phyloP scores from a whole-genome alignment of 139 green algal species.

The Medakamo hakoo region DNA sequence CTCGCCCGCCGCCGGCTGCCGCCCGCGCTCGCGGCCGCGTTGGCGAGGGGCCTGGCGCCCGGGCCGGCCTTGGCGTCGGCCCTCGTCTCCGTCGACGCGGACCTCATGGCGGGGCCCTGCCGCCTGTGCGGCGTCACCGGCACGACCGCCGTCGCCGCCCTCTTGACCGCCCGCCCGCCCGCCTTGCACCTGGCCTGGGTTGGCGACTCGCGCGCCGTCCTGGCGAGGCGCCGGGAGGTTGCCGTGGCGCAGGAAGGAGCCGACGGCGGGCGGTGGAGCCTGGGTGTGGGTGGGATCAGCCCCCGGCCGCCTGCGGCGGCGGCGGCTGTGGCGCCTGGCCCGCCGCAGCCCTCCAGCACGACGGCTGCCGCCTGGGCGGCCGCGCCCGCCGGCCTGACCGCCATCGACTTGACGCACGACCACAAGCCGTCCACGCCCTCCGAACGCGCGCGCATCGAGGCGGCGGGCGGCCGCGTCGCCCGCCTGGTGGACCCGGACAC shows the following conservation, averaged over 20 bases:
- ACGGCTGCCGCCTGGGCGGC: not conserved
- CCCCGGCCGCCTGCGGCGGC: not conserved
- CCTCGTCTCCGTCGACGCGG: conserved; percentile 51
- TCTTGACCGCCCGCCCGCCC: conserved; percentile 24
- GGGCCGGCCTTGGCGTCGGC: conserved; percentile 1
- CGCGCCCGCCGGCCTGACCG: conserved; percentile 8
- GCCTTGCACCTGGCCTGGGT: conserved; percentile 66
- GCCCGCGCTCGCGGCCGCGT: not conserved
- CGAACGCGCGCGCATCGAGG: conserved; percentile 60
- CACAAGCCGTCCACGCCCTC: conserved; percentile 66
- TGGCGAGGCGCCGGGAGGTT: conserved; percentile 27
- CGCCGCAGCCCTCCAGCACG: not conserved
- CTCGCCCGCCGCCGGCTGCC: conserved; percentile 56
- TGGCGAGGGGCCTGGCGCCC: not conserved
- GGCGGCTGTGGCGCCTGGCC: too few species aligned
- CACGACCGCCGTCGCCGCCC: conserved; percentile 51
- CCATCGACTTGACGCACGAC: conserved; percentile 58
- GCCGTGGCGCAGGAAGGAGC: conserved; percentile 8
- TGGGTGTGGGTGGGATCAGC: not conserved
- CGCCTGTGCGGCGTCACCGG: conserved; percentile 67
- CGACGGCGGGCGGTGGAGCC: not conserved
- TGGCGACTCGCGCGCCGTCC: conserved; percentile 62
- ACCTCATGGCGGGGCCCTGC: conserved; percentile 17
- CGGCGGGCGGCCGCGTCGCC: conserved; percentile 55
- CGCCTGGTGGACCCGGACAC: conserved; percentile 53